Evolutionary conservation across 1,284 basidiomycete species (phyloP), one percentile per base, ranked within the genome.

Genomic region (Malassezia japonica): DNA sequence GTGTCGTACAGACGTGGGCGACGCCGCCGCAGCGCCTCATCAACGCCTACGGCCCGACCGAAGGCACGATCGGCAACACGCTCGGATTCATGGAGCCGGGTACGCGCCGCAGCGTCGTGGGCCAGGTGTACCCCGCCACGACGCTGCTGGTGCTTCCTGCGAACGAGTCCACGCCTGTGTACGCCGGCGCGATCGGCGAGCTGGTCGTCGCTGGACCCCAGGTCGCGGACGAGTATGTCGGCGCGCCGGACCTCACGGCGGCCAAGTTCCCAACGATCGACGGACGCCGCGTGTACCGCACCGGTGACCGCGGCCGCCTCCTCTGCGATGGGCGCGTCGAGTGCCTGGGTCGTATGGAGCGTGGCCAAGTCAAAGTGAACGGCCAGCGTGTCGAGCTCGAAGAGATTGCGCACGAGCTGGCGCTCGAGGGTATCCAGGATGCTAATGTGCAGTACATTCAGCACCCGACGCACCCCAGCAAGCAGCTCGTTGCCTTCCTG

Each of bases 21-120:
- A 40, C 60, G 23, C 55, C 56, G 10, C 56, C 60, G n/a, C 56
- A 61, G 13, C 44, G 53, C 2, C 59, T 72, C 28, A 60, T 70
- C 58, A 72, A 72, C 43, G 70, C 70, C 0, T 72, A 67, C 59
- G 70, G 70, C 1, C 70, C 70, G 0, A 72, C 70, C 1, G 70
- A 72, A 39, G 60, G 65, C 9, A 68, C 67, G 23, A 71, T 72
- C 40, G 70, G 70, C 25, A 69, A 68, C 40, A 71, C 67, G n/a
- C 57, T 72, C 1, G 69, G 70, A 3, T 60, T 57, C 39, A 60
- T 71, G 43, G 49, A 55, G 29, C 37, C 47, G 0, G 43, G 49
- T 10, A 53, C 60, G 0, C 61, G 61, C 3, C 53, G 70, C 15
- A 61, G 59, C 29, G 43, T 61, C 36, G 60, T 72, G n/a, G 70